Base-by-base conservation (phyloP, 2,329 filamentous ascomycete species). In the Botrytis tulipae region DNA sequence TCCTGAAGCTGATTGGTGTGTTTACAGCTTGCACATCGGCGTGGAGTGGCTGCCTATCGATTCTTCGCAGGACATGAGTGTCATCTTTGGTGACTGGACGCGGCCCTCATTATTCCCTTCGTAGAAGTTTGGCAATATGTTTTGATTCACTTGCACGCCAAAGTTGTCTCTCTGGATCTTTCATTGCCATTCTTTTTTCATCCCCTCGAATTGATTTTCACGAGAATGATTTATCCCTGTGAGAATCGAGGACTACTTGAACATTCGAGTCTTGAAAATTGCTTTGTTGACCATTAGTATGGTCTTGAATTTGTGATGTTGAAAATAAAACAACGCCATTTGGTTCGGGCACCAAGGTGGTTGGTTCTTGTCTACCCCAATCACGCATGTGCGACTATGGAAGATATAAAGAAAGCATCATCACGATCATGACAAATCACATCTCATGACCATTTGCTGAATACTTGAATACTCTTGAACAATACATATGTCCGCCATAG, bases 11-110 rank as follows among this genome's bases (percentile, higher is more conserved):
- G 16, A 29, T 57, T 57, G 25, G 35, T 22, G 65, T 57, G 25
- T 42, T 42, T 32, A 7, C 35, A 32, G 54, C 32, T 10, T 25
- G 35, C 66, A 57, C 20, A 44, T 16, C 16, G 5, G 22, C 37
- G 48, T 20, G 57, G 16, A 42, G 18, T 68, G 65, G 65, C 65
- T 68, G 40, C 18, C 40, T 42, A 14, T 22, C 35, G 54, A 57
- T 57, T 42, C 18, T 32, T 54, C 48, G 37, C 46, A 54, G 25
- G 14, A 29, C 25, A 42, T 42, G 25, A 57, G 35, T 57, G 48
- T 57, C 65, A 68, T 68, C 48, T 68, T 68, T 32, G 48, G 66
- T 40, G 48, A 32, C 66, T n/a, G 29, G 40, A 42, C 20, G 57
- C 48, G 48, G 18, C 37, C n/a, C 66, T 69, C 40, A 57, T 32